Evolutionary conservation across 108 stramenopile species (phyloP).

Genomic region (Cyclotella sp.): DNA sequence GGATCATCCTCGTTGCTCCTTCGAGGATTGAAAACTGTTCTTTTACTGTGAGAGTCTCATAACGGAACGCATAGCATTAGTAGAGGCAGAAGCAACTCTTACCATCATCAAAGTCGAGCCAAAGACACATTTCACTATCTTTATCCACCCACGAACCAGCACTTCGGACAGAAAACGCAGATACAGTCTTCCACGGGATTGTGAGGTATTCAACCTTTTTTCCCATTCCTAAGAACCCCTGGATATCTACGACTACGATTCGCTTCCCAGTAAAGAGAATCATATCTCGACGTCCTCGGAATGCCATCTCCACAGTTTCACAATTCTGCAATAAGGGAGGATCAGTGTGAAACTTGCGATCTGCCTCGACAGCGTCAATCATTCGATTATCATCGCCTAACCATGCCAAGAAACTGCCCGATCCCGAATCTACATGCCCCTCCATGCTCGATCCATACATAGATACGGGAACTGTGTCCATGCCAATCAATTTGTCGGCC

Average conservation of each 20-base stretch:
- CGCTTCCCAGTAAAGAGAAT: slow-evolving; percentile 66
- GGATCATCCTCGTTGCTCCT: slow-evolving; percentile 57
- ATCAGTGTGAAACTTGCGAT: slow-evolving; percentile 47
- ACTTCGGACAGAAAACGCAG: slow-evolving; percentile 54
- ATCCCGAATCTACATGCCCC: slow-evolving; percentile 32
- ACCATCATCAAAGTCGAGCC: slow-evolving; percentile 64
- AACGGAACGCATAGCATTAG: not conserved
- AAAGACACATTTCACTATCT: slow-evolving; percentile 62
- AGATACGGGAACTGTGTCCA: slow-evolving; percentile 50
- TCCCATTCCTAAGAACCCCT: slow-evolving; percentile 63
- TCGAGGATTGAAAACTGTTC: slow-evolving; percentile 44
- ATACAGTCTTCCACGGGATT: slow-evolving; percentile 57
- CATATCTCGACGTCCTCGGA: slow-evolving; percentile 63
- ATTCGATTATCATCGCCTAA: slow-evolving; percentile 66
- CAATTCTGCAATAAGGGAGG: slow-evolving; percentile 56
- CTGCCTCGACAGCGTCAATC: slow-evolving; percentile 56
- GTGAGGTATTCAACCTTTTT: slow-evolving; percentile 64
- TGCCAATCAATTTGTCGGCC: slow-evolving; percentile 61
- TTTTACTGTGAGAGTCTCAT: not conserved
- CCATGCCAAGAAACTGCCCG: slow-evolving; percentile 51
- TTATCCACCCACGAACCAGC: slow-evolving; percentile 66
- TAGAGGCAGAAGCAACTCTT: not conserved
- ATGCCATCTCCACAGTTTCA: slow-evolving; percentile 72
- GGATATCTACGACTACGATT: slow-evolving; percentile 61
- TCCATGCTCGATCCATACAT: slow-evolving; percentile 30